phyloP scores from a whole-genome alignment of 2,329 filamentous ascomycete genomes.

The Trichophaea hybrida region DNA sequence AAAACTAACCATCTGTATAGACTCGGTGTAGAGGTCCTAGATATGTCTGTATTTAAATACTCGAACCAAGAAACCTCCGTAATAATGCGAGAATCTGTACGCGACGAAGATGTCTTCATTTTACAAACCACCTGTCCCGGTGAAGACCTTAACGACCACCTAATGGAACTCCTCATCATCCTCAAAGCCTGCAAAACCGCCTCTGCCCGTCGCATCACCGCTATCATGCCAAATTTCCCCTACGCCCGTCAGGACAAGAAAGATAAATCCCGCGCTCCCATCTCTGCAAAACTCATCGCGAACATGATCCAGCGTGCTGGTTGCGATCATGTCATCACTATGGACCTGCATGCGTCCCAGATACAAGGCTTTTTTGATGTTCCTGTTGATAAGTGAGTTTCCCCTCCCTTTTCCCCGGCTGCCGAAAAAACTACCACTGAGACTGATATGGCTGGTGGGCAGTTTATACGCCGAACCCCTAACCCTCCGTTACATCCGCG shows the following conservation, averaged over 20 bases:
- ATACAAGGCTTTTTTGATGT: conserved; percentile 94
- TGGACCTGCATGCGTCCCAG: conserved; percentile 88
- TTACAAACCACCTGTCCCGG: conserved; percentile 87
- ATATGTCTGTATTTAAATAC: conserved; percentile 64
- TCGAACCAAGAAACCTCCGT: conserved; percentile 80
- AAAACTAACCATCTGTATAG: conserved; percentile 29
- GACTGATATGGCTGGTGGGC: not conserved
- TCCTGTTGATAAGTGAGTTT: conserved; percentile 45
- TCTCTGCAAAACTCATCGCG: conserved; percentile 86
- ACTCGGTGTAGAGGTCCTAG: conserved; percentile 51
- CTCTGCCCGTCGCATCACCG: conserved; percentile 79
- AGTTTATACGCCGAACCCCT: conserved; percentile 90
- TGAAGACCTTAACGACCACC: conserved; percentile 80
- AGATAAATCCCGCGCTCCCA: conserved; percentile 88
- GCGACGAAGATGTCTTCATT: conserved; percentile 96
- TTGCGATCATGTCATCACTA: conserved; percentile 86
- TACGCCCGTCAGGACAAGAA: conserved; percentile 98
- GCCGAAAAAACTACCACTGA: not conserved
- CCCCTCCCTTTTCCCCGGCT: not conserved
- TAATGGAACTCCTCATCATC: conserved; percentile 98
- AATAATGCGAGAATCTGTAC: conserved; percentile 86
- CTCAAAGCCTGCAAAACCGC: conserved; percentile 86
- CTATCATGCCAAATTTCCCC: conserved; percentile 89
- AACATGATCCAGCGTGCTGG: conserved; percentile 96
- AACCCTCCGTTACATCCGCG: conserved; percentile 77